These are phyloP conservation scores for Lizonia empirigonia DNA, from an alignment of 2,329 filamentous ascomycete species.

Conservation along the genomic window DNA sequence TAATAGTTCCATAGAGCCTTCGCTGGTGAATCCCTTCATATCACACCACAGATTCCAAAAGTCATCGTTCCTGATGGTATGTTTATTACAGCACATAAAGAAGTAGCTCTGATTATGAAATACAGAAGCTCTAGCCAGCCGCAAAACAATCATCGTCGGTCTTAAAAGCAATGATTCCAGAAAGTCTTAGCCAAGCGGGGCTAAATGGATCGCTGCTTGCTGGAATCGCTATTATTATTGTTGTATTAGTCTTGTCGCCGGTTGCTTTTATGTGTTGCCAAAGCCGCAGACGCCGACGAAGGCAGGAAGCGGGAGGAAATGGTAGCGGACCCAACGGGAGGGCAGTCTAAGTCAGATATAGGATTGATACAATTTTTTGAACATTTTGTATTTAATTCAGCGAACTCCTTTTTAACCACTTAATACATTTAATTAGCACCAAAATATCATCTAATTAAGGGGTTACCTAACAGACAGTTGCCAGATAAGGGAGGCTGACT, in stretches of 20 bases:
- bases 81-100: neutral
- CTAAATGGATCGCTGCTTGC: neutral
- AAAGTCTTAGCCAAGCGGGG: neutral
- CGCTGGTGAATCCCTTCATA: neutral
- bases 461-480: too few species aligned
- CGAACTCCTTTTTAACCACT: too few species aligned
- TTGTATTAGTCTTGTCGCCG: neutral
- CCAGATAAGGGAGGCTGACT: too few species aligned
- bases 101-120: neutral
- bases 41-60: neutral
- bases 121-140: neutral
- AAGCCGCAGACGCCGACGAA: neutral
- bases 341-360: neutral
- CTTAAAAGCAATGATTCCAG: neutral
- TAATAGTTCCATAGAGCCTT: neutral
- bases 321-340: neutral
- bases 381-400: too few species aligned
- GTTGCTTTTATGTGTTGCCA: neutral
- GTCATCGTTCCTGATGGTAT: neutral
- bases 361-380: too few species aligned
- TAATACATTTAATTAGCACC: too few species aligned
- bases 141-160: neutral
- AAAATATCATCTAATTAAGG: too few species aligned
- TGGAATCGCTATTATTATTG: neutral
- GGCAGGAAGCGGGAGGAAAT: neutral